Conservation (phyloP, 2,329 filamentous ascomycete species). For the Alternaria metachromatica region DNA sequence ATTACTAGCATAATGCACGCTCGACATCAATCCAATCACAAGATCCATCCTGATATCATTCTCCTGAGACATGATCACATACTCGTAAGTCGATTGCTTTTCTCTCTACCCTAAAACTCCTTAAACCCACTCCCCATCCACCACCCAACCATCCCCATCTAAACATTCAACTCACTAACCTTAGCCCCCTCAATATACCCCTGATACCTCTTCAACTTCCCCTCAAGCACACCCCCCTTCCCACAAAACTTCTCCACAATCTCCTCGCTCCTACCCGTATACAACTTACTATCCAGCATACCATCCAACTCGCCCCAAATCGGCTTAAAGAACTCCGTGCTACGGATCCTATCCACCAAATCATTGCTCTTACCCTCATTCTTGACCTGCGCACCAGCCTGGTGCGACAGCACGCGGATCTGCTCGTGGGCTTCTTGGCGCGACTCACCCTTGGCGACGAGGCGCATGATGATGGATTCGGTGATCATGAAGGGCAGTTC, state of each 20-base stretch:
- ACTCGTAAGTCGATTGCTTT: too few species aligned
- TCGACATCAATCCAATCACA: too few species aligned
- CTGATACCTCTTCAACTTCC: slow-evolving; percentile 59
- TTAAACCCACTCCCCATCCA: too few species aligned
- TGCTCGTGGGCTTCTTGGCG: slow-evolving; percentile 87
- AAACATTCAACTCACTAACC: slow-evolving; percentile 43
- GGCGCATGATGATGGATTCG: slow-evolving; percentile 65
- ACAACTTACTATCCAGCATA: slow-evolving; percentile 69
- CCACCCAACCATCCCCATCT: background rate
- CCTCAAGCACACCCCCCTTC: slow-evolving; percentile 20
- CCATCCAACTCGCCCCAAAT: slow-evolving; percentile 72
- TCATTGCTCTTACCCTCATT: slow-evolving; percentile 79
- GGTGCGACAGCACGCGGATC: slow-evolving; percentile 79
- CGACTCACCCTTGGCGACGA: slow-evolving; percentile 72
- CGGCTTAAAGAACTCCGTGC: slow-evolving; percentile 74
- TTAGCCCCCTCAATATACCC: slow-evolving; percentile 51
- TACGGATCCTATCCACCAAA: slow-evolving; percentile 77
- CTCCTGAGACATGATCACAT: too few species aligned
- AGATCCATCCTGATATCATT: too few species aligned
- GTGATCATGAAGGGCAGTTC: slow-evolving; percentile 90
- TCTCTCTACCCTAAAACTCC: too few species aligned
- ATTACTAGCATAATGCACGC: too few species aligned
- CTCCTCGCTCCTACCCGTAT: slow-evolving; percentile 60
- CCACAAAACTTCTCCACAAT: slow-evolving; percentile 36
- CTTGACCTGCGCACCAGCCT: slow-evolving; percentile 75